Evolutionary conservation across 140 eudicot species (phyloP).

Genomic region (Senecio squalidus): DNA sequence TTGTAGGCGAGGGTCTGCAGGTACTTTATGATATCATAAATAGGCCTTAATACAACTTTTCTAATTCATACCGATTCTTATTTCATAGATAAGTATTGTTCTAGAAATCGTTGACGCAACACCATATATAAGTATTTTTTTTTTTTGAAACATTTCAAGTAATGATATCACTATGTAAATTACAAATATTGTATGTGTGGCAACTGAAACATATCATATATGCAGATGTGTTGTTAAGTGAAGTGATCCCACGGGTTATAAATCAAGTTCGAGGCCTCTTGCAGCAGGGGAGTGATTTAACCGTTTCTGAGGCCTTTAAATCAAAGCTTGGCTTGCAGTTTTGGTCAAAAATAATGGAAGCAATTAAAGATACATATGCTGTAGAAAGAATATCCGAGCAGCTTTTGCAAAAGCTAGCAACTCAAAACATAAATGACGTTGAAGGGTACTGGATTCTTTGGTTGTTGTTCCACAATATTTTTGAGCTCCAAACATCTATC

Average conservation of each 20-base stretch:
- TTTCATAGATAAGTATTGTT: neutral
- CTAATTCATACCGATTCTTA: neutral
- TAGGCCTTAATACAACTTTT: conserved; percentile 1
- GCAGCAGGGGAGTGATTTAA: conserved; percentile 34
- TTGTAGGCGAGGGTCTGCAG: conserved; percentile 88
- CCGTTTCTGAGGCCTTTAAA: conserved; percentile 27
- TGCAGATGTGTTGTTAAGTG: conserved; percentile 77
- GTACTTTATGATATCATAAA: conserved; percentile 34
- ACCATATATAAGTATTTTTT: neutral
- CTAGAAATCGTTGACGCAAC: neutral
- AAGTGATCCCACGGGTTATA: conserved; percentile 47
- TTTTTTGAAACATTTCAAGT: neutral
- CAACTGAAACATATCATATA: no score
- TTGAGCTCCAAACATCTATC: conserved; percentile 46
- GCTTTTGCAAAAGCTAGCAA: conserved; percentile 62
- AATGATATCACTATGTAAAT: neutral
- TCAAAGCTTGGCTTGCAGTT: conserved; percentile 45
- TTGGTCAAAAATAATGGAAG: conserved; percentile 74
- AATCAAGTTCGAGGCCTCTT: conserved; percentile 40
- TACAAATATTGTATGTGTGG: neutral
- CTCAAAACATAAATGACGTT: conserved; percentile 46
- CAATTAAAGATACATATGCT: conserved; percentile 69
- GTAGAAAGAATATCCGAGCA: conserved; percentile 86
- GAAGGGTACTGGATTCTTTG: conserved; percentile 93
- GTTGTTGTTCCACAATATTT: conserved; percentile 60